Evolutionary conservation across 805 yeast species (phyloP).

Genomic region (Pichia cephalocereana): DNA sequence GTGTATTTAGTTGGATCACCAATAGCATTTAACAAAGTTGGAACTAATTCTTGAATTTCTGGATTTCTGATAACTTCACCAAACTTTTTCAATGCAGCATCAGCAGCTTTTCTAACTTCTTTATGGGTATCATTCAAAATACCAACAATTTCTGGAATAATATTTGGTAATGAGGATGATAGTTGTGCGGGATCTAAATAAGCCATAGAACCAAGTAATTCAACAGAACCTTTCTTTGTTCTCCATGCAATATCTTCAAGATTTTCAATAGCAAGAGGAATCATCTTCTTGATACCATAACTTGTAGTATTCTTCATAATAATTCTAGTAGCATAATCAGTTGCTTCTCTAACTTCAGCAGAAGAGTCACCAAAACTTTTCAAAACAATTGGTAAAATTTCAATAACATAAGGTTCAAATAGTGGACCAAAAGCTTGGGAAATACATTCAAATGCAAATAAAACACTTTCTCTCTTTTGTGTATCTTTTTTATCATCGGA

Average conservation of each 20-base stretch:
- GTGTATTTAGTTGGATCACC: slow-evolving; percentile 93
- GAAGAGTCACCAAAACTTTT: slow-evolving; percentile 77
- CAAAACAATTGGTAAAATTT: slow-evolving; percentile 72
- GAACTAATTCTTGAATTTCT: slow-evolving; percentile 88
- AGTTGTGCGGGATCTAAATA: slow-evolving; percentile 91
- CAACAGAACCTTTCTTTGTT: slow-evolving; percentile 94
- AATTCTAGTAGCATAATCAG: slow-evolving; percentile 75
- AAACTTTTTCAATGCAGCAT: slow-evolving; percentile 74
- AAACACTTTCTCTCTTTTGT: slow-evolving; percentile 75
- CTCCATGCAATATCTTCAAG: slow-evolving; percentile 92
- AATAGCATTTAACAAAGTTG: slow-evolving; percentile 79
- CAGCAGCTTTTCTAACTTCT: slow-evolving; percentile 95
- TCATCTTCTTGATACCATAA: slow-evolving; percentile 81
- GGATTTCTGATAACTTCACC: slow-evolving; percentile 98
- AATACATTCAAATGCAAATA: slow-evolving; percentile 75
- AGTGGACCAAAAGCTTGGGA: slow-evolving; percentile 65
- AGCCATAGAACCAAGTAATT: slow-evolving; percentile 95
- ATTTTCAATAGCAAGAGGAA: slow-evolving; percentile 82
- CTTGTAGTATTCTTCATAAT: slow-evolving; percentile 90
- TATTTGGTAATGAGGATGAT: slow-evolving; percentile 77
- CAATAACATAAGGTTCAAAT: slow-evolving; percentile 93
- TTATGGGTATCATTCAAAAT: slow-evolving; percentile 92
- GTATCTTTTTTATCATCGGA: slow-evolving; percentile 78
- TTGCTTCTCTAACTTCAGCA: slow-evolving; percentile 82
- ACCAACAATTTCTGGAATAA: slow-evolving; percentile 94